Evolutionary conservation across 305 asterid genomes (phyloP).

Genomic region (Fraxinus sp.): DNA sequence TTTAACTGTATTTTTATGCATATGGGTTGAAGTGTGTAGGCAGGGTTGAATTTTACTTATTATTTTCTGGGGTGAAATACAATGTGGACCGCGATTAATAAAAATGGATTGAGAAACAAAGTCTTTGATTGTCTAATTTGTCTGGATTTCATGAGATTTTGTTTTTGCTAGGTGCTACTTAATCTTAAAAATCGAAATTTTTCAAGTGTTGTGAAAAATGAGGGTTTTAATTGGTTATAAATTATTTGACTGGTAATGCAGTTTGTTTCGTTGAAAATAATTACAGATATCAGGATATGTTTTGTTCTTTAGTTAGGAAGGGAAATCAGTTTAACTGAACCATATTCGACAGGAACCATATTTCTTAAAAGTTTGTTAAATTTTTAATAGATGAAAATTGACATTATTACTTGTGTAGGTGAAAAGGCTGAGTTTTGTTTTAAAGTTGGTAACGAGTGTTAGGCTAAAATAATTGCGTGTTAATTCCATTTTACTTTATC

Average conservation of each 20-base stretch:
- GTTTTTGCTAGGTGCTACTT: neutral
- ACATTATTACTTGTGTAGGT: neutral
- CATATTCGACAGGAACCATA: neutral
- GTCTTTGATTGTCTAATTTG: neutral
- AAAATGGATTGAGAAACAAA: constrained; percentile 3
- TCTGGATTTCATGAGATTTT: constrained; percentile 1
- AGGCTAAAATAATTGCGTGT: constrained; percentile 1
- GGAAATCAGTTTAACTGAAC: neutral
- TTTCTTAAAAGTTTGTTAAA: neutral
- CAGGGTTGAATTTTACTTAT: neutral
- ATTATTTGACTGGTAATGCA: neutral
- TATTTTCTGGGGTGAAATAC: constrained; percentile 12
- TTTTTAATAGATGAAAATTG: neutral
- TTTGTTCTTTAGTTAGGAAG: neutral
- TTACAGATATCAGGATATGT: neutral
- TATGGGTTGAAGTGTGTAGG: neutral
- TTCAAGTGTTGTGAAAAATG: neutral
- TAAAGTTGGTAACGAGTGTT: neutral
- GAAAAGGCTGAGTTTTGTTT: neutral
- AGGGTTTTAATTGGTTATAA: constrained; percentile 16
- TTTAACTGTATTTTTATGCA: constrained; percentile 1
- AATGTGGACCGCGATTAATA: constrained; percentile 23
- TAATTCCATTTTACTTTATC: neutral
- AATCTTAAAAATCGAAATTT: neutral
- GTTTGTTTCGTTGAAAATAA: neutral